These are phyloP conservation scores for Asterionellopsis glacialis DNA, from an alignment of 108 stramenopile genomes.

Conservation along the genomic window DNA sequence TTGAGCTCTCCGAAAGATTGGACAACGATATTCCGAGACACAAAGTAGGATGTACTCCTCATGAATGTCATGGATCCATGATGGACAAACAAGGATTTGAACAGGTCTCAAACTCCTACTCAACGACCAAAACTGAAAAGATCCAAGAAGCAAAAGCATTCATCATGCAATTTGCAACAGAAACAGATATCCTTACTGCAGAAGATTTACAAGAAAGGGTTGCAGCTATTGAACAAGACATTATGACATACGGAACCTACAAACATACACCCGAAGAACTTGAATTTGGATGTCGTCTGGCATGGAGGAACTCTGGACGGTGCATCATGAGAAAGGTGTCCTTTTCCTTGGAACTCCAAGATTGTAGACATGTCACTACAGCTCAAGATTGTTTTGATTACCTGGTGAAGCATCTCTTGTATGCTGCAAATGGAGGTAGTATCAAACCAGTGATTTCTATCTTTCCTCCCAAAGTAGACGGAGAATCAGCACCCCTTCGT, in stretches of 20 bases:
- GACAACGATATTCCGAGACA: no score
- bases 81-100: no score
- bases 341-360: constrained; percentile 18
- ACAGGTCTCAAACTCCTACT: no score
- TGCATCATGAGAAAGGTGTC: constrained; percentile 27
- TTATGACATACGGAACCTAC: constrained; percentile 20
- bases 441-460: constrained; percentile 26
- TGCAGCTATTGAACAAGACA: constrained; percentile 10
- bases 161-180: no score
- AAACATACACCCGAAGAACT: constrained; percentile 24
- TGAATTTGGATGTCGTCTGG: constrained; percentile 18
- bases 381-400: constrained; percentile 17
- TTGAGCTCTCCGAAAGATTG: no score
- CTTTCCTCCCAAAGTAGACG: constrained; percentile 7
- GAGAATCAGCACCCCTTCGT: constrained; percentile 13
- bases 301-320: constrained; percentile 29
- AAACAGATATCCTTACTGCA: no score
- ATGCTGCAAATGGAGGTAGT: constrained; percentile 10
- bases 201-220: background rate
- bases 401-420: constrained; percentile 13
- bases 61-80: no score
- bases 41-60: no score
- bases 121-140: no score
- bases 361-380: constrained; percentile 11
- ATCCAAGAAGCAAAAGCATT: no score